phyloP scores from a whole-genome alignment of 179 eudicot species.

The Nepenthes alata region DNA sequence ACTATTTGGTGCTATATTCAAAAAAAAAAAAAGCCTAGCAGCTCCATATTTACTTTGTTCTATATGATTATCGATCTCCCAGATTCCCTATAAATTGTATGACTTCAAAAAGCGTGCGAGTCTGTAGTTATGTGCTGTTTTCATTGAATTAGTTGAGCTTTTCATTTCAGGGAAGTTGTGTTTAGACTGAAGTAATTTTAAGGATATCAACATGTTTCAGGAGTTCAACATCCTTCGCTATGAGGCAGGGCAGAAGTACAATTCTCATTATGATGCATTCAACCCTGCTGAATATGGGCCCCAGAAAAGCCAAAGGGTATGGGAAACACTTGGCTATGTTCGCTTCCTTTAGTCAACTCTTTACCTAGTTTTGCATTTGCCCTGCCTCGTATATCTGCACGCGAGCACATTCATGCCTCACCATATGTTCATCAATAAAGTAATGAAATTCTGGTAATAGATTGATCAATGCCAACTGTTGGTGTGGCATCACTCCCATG shows the following conservation, averaged over 20 bases:
- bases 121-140: constrained; percentile 2
- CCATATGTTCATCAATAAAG: neutral
- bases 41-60: no score
- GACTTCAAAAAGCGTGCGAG: neutral
- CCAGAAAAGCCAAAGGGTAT: constrained; percentile 97
- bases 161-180: constrained; percentile 23
- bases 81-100: no score
- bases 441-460: neutral
- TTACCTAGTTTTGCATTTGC: neutral
- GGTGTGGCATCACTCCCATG: no score
- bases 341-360: neutral
- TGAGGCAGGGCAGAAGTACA: constrained; percentile 80
- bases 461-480: no score
- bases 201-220: constrained; percentile 50
- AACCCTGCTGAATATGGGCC: constrained; percentile 93
- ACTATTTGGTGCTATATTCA: no score
- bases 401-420: neutral
- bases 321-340: neutral
- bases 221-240: constrained; percentile 84
- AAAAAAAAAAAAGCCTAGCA: no score
- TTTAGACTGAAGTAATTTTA: constrained; percentile 20
- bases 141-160: neutral
- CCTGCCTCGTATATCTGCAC: neutral
- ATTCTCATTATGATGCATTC: constrained; percentile 92
- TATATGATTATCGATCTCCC: no score